Percentiles rank a stretch among this genome's conserved stretches.
These are phyloP conservation scores for Trametes punicea DNA, from an alignment of 768 basidiomycete species.

Conservation along the genomic window DNA sequence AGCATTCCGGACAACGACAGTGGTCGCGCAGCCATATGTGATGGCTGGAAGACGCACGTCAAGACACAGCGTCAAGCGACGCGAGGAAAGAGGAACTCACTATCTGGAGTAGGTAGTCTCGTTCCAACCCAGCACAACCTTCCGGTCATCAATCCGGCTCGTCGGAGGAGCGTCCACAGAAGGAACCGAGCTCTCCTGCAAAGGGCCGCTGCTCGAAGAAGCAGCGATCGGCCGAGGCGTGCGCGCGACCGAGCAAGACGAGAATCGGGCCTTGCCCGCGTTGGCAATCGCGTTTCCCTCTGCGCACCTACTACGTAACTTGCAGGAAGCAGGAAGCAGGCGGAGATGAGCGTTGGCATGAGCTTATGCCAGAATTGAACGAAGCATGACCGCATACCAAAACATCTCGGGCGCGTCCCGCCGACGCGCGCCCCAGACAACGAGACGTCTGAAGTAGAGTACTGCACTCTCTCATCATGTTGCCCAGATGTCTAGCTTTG, in stretches of 20 bases:
- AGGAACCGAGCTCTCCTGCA: background rate
- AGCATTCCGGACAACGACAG: constrained; percentile 84
- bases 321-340: background rate
- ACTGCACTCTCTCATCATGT: background rate
- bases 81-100: constrained; percentile 41
- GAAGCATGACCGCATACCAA: background rate
- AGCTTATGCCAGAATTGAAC: too few species aligned
- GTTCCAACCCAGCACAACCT: constrained; percentile 73
- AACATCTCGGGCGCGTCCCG: background rate
- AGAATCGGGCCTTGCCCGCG: background rate
- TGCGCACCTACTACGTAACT: too few species aligned
- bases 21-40: constrained; percentile 92
- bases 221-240: background rate
- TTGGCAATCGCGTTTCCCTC: too few species aligned
- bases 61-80: background rate
- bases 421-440: background rate
- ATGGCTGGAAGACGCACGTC: constrained; percentile 51
- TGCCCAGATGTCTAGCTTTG: background rate
- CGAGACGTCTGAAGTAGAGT: background rate
- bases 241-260: background rate
- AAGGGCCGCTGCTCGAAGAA: too few species aligned
- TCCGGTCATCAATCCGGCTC: constrained; percentile 50
- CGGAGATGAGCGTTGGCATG: background rate
- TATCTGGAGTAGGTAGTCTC: constrained; percentile 70
- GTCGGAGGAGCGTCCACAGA: constrained; percentile 18